Base-by-base conservation (phyloP, 1,139 yeast species). In the Candida pseudoviswanathii region DNA sequence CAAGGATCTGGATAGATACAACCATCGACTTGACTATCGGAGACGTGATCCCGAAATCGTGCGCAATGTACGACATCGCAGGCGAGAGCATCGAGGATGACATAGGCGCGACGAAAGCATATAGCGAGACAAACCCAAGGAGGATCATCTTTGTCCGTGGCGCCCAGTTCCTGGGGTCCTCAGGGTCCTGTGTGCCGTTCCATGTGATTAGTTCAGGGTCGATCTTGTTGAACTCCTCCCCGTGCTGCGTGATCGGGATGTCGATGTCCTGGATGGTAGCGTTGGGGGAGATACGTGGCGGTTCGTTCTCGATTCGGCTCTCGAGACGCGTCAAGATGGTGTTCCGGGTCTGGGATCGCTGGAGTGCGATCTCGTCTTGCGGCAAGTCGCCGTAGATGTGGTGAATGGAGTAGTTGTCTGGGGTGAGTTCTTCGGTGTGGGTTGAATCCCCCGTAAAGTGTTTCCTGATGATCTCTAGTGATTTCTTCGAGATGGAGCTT, bases 161-260 rank as follows among this genome's bases (percentile, higher is more conserved):
- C 1, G 64, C 46, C 78, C 78, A 75, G 56, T 75, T 75, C 44
- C 74, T 56, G 3, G 80, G 80, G 55, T 73, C 70, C 42, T 68
- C 68, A 0, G 72, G 71, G 53, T 73, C 78, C 41, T 68, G 59
- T 22, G 56, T 54, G 0, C 74, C 75, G 37, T 67, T 62, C 76
- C 78, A 75, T 2, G 77, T 68, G 27, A 75, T 69, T 44, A 75
- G 65, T 56, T 75, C 79, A 1, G 79, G 80, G 49, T 75, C 80
- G 3, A 73, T 65, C 8, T 58, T 51, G 36, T 62, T 60, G 53
- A 71, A 73, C 50, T 73, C 77, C 45, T 68, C 71, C 2, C 78
- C 79, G 46, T 65, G 65, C 41, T 70, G 61, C 40, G 65, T 66
- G 24, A 70, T 62, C 5, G 72, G 69, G 16, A 71, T 57, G 3